Percentiles rank a stretch among this genome's conserved stretches.
Conservation (phyloP, 2,329 filamentous ascomycete genomes). For the Cordyceps pruinosa region DNA sequence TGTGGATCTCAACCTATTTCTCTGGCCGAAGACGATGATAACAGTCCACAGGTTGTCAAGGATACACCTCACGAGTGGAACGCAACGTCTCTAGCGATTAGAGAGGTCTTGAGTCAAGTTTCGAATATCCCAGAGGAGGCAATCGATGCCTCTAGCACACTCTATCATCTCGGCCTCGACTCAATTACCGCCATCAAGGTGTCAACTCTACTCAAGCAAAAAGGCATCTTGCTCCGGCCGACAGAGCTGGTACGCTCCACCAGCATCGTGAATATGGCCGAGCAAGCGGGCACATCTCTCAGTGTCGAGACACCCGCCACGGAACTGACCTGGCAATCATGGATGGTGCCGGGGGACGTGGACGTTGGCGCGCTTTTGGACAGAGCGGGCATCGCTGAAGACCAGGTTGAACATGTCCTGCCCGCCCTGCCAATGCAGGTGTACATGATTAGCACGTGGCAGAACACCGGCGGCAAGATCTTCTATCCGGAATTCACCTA, state of each 20-base stretch:
- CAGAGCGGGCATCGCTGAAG: conserved; percentile 31
- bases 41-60: not conserved
- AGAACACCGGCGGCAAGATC: conserved; percentile 54
- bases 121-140: conserved; percentile 52
- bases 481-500: conserved; percentile 73
- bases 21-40: conserved; percentile 4
- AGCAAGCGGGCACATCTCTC: not conserved
- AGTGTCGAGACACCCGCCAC: not conserved
- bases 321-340: conserved; percentile 10
- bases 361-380: conserved; percentile 32
- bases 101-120: conserved; percentile 45
- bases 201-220: conserved; percentile 59
- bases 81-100: conserved; percentile 30
- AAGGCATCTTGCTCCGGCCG: conserved; percentile 56
- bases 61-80: conserved; percentile 25
- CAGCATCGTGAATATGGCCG: conserved; percentile 59
- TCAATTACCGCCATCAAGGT: conserved; percentile 90
- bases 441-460: conserved; percentile 75
- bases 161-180: conserved; percentile 83
- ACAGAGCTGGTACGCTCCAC: conserved; percentile 62
- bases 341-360: conserved; percentile 30
- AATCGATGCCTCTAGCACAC: conserved; percentile 54
- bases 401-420: conserved; percentile 49
- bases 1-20: conserved; percentile 48
- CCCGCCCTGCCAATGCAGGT: conserved; percentile 71